Conservation (phyloP, 1,284 basidiomycete genomes). For the Rugosomyces carneus region DNA sequence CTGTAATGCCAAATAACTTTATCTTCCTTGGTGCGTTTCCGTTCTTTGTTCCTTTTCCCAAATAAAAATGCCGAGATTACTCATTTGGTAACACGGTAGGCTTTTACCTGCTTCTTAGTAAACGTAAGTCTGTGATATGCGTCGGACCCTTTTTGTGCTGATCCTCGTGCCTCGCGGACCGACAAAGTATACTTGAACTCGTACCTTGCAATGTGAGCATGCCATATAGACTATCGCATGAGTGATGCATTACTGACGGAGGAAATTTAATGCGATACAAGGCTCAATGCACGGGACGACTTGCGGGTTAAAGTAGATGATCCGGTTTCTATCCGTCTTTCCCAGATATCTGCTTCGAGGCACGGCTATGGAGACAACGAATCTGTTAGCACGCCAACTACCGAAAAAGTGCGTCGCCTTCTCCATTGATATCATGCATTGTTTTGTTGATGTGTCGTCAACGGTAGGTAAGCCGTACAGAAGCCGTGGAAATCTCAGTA, state of each 20-base stretch:
- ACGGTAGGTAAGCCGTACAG: conserved; percentile 8
- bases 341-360: conserved; percentile 21
- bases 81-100: conserved; percentile 19
- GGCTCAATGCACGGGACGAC: conserved; percentile 38
- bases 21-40: conserved; percentile 42
- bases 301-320: conserved; percentile 32
- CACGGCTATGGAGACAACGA: conserved; percentile 10
- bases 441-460: neutral
- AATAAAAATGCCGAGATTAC: neutral
- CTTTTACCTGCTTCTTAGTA: conserved; percentile 46
- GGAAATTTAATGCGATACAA: conserved; percentile 6
- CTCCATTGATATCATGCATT: neutral
- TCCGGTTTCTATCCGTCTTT: conserved; percentile 36
- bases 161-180: neutral
- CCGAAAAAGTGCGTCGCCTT: conserved; percentile 19
- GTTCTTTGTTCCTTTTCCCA: too few relatives aligned
- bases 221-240: neutral
- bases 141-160: neutral
- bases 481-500: conserved; percentile 22
- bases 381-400: conserved; percentile 8
- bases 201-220: conserved; percentile 27
- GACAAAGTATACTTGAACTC: conserved; percentile 26
- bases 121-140: conserved; percentile 34
- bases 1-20: conserved; percentile 42
- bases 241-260: neutral